Base-by-base conservation (phyloP, 306 rosid genomes). In the Castanospermum australe region DNA sequence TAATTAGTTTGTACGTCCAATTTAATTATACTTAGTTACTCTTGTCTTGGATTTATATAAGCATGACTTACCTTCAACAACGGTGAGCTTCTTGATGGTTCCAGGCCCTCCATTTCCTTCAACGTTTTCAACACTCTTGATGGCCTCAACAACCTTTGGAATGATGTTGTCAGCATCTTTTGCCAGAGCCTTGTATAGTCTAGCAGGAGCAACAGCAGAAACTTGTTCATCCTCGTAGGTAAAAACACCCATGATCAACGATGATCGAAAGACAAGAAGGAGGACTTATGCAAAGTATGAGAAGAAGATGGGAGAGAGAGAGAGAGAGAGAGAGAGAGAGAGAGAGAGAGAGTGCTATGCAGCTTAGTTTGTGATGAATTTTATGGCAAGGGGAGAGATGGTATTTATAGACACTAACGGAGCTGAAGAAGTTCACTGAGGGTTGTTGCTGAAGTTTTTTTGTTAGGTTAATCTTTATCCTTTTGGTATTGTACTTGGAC, bases 81-180 rank as follows among this genome's bases (percentile, higher is more conserved):
- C 54, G 51, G 20, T 64, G 54, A 83, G 39, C 63, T 78, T 75
- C 60, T 81, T 86, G 62, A 86, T 62, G 71, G 88, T 75, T 71
- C 90, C 92, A 12, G 81, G 67, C 0, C 84, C 89, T 0, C 90
- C 86, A 54, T 85, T 50, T 56, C 89, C 89, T 80, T 80, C 73
- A 13, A 87, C 2, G 22, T 33, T 56, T 41, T 88, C 88, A 1
- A 36, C 0, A 15, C 50, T 62, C 39, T 77, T 6, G 4, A 74
- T 24, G 11, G 13, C 18, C 0, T 71, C 57, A 5, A 20, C 39
- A 72, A 28, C 67, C 67, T 80, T 81, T 0, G 84, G 81, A 57
- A 81, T 15, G 24, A 81, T 51, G 48, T 25, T 56, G 62, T 80
- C 84, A 6, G 68, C 41, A 33, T 81, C 80, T 3, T 30, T 17